Evolutionary conservation across 1,284 basidiomycete species (phyloP), one percentile per base, ranked within the genome.

Genomic region (Cryptococcus jaspeensis): DNA sequence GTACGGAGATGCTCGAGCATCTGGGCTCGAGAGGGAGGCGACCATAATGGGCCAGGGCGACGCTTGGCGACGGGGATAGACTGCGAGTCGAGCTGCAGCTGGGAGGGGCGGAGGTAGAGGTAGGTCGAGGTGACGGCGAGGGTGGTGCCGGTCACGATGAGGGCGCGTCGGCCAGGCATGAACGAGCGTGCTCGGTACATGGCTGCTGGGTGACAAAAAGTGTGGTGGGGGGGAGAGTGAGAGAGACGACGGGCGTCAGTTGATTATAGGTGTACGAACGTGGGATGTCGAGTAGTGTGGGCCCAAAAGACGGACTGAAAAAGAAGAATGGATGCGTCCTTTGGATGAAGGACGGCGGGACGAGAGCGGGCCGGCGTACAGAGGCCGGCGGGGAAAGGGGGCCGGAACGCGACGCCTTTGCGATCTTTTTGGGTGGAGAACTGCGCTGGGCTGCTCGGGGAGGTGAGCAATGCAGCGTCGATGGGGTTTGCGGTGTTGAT

Each of bases 1-100:
- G 73, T 72, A 55, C 74, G 73, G 52, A 81, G 72, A 55, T 78
- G 74, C 25, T 71, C 71, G 25, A 81, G 63, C 78, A 80, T 80
- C 64, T 80, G 77, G n/a, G 65, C 64, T 56, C 80, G 69, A 28
- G 74, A 73, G 35, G 79, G 79, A 35, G 80, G 79, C 23, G 76
- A 69, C 80, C 79, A 80, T 61, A 80, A 66, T 46, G 79, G 74
- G n/a, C 71, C 73, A 1, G 77, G 78, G 44, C 77, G 70, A 18
- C 74, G 66, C 55, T 75, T 72, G 25, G 64, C 63, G 28, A 67
- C 64, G 25, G 67, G 65, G 20, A 52, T 46, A 20, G 51, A 46
- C 13, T 58, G 44, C 9, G 61, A 63, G 36, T 71, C 66, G 55
- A 59, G 52, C 35, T 62, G 59, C n/a, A 64, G 52, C 50, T 64